These are phyloP conservation scores for Favolaschia claudopus DNA, from an alignment of 768 basidiomycete genomes.

Conservation along the genomic window DNA sequence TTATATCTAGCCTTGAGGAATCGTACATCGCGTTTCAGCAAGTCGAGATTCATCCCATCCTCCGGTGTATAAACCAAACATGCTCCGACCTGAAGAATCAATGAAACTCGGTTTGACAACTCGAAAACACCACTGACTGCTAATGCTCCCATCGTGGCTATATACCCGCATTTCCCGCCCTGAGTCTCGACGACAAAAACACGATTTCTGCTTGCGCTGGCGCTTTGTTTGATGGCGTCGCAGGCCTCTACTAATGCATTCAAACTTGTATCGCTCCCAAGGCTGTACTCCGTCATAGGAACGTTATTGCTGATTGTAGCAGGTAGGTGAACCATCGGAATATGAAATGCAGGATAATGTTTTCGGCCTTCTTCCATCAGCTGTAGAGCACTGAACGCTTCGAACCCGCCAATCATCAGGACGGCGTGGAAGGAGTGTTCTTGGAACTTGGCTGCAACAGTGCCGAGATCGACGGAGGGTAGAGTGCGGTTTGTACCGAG, in stretches of 20 bases:
- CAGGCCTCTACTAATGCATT: slow-evolving; percentile 98
- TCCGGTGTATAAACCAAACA: slow-evolving; percentile 95
- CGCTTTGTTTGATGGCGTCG: slow-evolving; percentile 98
- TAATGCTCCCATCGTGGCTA: slow-evolving; percentile 94
- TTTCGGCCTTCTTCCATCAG: slow-evolving; percentile 82
- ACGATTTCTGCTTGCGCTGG: slow-evolving; percentile 92
- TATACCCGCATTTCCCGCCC: slow-evolving; percentile 95
- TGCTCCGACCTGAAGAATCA: slow-evolving; percentile 61
- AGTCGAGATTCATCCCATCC: slow-evolving; percentile 83
- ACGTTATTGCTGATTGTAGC: slow-evolving; percentile 99
- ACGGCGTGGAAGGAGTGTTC: slow-evolving; percentile 79
- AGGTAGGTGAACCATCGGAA: slow-evolving; percentile 95
- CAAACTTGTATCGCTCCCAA: slow-evolving; percentile 97
- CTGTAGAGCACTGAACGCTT: slow-evolving; percentile 84
- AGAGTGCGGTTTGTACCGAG: slow-evolving; percentile 94
- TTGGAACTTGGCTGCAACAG: slow-evolving; percentile 92
- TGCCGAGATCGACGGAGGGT: slow-evolving; percentile 87
- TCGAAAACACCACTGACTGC: slow-evolving; percentile 66
- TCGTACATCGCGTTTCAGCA: slow-evolving; percentile 82
- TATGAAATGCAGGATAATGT: slow-evolving; percentile 90
- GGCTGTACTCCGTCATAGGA: slow-evolving; percentile 93
- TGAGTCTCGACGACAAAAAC: slow-evolving; percentile 99
- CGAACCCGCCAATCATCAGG: slow-evolving; percentile 95
- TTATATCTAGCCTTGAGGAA: slow-evolving; percentile 88
- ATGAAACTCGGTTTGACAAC: neutral